Evolutionary conservation across 257 asterid genomes (phyloP), one percentile per base, ranked within the genome.

Genomic region (Phtheirospermum japonicum): DNA sequence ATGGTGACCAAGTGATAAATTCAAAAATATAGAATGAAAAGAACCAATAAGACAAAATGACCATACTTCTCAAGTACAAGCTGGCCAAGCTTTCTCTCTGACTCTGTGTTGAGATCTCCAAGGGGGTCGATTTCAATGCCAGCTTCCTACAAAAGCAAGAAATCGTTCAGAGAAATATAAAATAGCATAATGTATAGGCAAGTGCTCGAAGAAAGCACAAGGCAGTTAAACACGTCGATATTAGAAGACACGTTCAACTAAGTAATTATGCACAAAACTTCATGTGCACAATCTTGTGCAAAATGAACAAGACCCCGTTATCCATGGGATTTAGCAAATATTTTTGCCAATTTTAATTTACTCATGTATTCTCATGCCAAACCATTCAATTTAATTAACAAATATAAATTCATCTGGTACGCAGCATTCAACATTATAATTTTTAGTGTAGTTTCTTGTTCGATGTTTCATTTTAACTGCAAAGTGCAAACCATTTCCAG

Each of bases 21-120:
- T 18, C 12, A 34, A 59, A 42, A 10, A 3, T 23, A 46, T 9
- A 26, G 19, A 48, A 5, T 9, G 66, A 42, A 62, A 40, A 66
- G 11, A 58, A 19, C 16, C 23, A 60, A 14, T 45, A 53, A 61
- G 61, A 32, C 46, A 54, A 70, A 48, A 62, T n/a, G 9, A 53
- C 54, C 78, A 51, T 83, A 92, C 97, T 89, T 89, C 70, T 83
- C 84, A 7, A 73, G 69, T 42, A 91, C 98, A 76, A 91, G 95
- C 65, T 82, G 92, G 58, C 96, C 98, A 56, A 88, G 84, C 69
- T 80, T 88, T 66, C 96, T 76, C 77, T 91, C 98, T 23, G 83
- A 36, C 76, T 91, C 98, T 2, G 98, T 88, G 77, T 81, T 91
- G 57, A 91, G 88, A 76, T 91, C 98, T 60, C 98, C 98, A 52